These are phyloP conservation scores for Sclerospora graminicola DNA, from an alignment of 352 stramenopile species.

Conservation along the genomic window DNA sequence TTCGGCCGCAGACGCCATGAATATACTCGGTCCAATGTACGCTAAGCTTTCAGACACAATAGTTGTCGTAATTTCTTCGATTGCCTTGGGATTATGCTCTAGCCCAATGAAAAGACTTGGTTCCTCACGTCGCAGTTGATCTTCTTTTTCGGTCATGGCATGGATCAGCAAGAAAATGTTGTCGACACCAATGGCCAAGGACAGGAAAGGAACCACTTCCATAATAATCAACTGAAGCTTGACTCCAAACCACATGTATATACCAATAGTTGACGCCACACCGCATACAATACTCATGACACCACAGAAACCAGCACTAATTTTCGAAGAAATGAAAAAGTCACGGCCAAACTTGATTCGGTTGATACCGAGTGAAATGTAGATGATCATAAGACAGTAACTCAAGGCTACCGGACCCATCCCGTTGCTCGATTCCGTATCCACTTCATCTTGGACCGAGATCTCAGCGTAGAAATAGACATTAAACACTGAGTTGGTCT, in stretches of 20 bases:
- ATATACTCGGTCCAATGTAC: slow-evolving; percentile 54
- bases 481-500: slow-evolving; percentile 33
- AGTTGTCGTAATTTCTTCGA: slow-evolving; percentile 27
- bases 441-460: slow-evolving; percentile 50
- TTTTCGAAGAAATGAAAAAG: slow-evolving; percentile 53
- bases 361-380: slow-evolving; percentile 57
- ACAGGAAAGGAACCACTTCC: slow-evolving; percentile 59
- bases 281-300: slow-evolving; percentile 49
- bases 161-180: slow-evolving; percentile 68
- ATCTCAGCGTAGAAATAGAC: slow-evolving; percentile 52
- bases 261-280: slow-evolving; percentile 44
- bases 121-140: slow-evolving; percentile 22
- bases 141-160: slow-evolving; percentile 37
- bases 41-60: slow-evolving; percentile 32
- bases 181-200: slow-evolving; percentile 55
- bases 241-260: slow-evolving; percentile 50
- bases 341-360: slow-evolving; percentile 32
- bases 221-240: slow-evolving; percentile 68
- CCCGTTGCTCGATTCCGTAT: slow-evolving; percentile 36
- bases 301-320: slow-evolving; percentile 40
- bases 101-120: slow-evolving; percentile 34
- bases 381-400: slow-evolving; percentile 58
- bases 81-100: slow-evolving; percentile 24
- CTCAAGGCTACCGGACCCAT: slow-evolving; percentile 40
- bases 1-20: slow-evolving; percentile 48